Base-by-base conservation (phyloP, 805 yeast genomes). In the Zygotorulaspora danielsina region DNA sequence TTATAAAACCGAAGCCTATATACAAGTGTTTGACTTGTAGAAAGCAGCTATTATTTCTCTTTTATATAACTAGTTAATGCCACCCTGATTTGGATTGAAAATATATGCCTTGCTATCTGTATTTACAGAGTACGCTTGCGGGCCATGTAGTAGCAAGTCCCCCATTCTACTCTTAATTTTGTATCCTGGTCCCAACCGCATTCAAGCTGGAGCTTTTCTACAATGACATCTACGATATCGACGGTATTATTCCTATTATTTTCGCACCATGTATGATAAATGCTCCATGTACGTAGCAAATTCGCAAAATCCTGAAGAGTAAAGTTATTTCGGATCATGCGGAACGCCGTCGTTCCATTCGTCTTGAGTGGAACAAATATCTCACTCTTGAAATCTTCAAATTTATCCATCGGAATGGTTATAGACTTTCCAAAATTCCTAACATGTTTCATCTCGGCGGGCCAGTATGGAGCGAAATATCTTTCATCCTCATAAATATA, bases 271-370 rank as follows among this genome's bases (percentile, higher is more conserved):
- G 76, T 69, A 55, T 79, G 84, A 49, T 71, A 73, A 1, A 83
- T 71, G 53, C 93, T 81, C 73, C 80, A 81, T 0, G 90, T 83
- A 11, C 69, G 59, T 28, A 80, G 54, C 53, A 81, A 80, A 22
- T 66, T 59, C n/a, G 68, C 55, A 43, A 73, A 74, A 9, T 70
- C 76, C 2, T 47, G 53, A 32, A 84, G 44, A 1, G 73, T 59
- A 26, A 67, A 63, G 22, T 63, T 65, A 65, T 51, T 69, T 67
- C 67, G 71, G 61, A 64, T 67, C 27, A 65, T 57, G 16, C 44
- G 49, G 42, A 68, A 61, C 4, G 56, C 57, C 2, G 64, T 61
- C 9, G 44, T 49, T 13, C 42, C 28, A 26, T 27, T 59, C 39
- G 29, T 42, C 40, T 32, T 27, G 19, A 54, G 45, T 8, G 64